A percentile compares a stretch with the other conserved stretches of the same genome.
Conservation (phyloP, 78 protist genomes). For the Chrysochromulina tobinii region DNA sequence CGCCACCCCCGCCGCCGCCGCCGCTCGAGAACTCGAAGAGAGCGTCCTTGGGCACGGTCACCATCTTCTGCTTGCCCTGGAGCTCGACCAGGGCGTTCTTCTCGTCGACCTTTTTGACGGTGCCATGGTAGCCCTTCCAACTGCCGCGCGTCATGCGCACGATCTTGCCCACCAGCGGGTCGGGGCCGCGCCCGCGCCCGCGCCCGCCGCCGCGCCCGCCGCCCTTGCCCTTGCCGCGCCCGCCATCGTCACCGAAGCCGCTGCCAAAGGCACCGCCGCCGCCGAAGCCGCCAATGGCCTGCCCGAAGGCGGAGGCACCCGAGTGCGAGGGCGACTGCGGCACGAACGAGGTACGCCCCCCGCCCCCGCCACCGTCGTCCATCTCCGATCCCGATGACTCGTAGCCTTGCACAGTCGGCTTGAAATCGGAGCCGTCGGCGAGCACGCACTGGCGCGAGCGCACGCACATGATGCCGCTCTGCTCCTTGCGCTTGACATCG, state of each 20-base stretch:
- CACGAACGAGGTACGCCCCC: neutral
- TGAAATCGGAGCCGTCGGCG: neutral
- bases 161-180: neutral
- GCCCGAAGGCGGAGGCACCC: neutral
- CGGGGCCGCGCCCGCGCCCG: neutral
- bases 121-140: slow-evolving; percentile 32
- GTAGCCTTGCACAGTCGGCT: neutral
- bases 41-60: neutral
- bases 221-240: neutral
- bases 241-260: neutral
- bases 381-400: neutral
- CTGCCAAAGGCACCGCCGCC: neutral
- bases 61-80: neutral
- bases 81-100: neutral
- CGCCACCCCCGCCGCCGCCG: neutral
- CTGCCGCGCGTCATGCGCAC: slow-evolving; percentile 23
- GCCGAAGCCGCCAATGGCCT: neutral
- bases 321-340: slow-evolving; percentile 10
- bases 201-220: neutral
- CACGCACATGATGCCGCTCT: slow-evolving; percentile 55
- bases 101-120: neutral
- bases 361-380: no score
- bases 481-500: neutral
- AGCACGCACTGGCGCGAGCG: slow-evolving; percentile 22
- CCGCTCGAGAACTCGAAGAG: neutral